phyloP scores from a whole-genome alignment of 345 rosid species.

The Eucalyptus coolabah region DNA sequence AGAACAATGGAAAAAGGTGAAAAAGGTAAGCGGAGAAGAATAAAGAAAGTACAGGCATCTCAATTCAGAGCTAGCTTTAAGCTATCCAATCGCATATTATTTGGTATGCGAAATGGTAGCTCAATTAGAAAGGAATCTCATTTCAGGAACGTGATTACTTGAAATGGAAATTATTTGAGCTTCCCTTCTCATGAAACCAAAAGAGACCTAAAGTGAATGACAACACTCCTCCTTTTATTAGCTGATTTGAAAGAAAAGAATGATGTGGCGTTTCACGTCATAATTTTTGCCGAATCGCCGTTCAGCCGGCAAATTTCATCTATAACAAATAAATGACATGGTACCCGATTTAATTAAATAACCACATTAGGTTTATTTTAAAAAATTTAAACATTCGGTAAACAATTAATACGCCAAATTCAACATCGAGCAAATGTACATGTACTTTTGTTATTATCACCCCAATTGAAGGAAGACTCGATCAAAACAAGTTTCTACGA shows the following conservation, averaged over 20 bases:
- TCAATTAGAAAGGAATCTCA: not conserved
- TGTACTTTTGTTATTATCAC: not conserved
- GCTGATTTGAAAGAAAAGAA: not conserved
- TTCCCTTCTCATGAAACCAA: not conserved
- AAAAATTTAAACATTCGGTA: fast-evolving
- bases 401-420: not conserved
- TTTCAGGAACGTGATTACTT: not conserved
- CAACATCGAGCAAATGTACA: not conserved
- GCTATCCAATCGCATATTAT: not conserved
- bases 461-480: not conserved
- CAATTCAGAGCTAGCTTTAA: not conserved
- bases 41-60: not conserved
- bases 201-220: not conserved
- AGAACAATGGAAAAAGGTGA: not conserved
- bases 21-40: not conserved
- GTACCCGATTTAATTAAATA: not conserved
- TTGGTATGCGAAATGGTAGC: not conserved
- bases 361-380: not conserved
- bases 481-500: not conserved
- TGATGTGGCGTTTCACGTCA: not conserved
- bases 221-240: not conserved
- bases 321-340: not conserved
- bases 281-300: not conserved
- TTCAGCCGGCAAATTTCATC: not conserved
- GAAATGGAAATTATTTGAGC: not conserved